Evolutionary conservation across 164 flowering plant species (phyloP).

Genomic region (Brasenia schreberi): DNA sequence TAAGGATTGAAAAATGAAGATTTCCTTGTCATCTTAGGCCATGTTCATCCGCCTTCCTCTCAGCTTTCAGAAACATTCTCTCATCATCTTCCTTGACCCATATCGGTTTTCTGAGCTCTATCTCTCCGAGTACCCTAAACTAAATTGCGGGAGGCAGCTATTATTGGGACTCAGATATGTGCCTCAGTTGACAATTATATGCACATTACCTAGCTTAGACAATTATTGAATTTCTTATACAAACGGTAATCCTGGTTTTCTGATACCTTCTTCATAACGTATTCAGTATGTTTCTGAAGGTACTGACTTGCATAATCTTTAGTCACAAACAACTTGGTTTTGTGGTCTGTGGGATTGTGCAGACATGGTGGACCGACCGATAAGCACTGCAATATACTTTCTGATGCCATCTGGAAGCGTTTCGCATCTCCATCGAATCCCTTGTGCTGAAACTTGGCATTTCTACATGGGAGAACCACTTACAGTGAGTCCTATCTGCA

Average conservation of each 20-base stretch:
- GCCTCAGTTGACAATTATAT: too few relatives aligned
- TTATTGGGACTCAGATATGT: too few relatives aligned
- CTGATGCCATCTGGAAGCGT: slow-evolving; percentile 69
- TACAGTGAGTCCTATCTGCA: slow-evolving; percentile 27
- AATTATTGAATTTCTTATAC: background rate
- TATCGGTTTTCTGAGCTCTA: too few relatives aligned
- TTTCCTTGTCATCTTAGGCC: too few relatives aligned
- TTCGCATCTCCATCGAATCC: slow-evolving; percentile 74
- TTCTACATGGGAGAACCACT: slow-evolving; percentile 81
- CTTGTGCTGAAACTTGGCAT: slow-evolving; percentile 86
- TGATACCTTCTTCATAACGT: background rate
- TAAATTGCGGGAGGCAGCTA: too few relatives aligned
- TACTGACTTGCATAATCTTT: background rate
- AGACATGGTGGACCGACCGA: slow-evolving; percentile 81
- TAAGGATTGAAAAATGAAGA: too few relatives aligned
- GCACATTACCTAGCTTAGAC: background rate
- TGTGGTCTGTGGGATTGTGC: slow-evolving; percentile 3
- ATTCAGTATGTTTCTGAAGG: background rate
- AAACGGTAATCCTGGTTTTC: background rate
- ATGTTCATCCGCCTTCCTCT: too few relatives aligned
- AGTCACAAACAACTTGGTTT: background rate
- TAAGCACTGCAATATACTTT: slow-evolving; percentile 72
- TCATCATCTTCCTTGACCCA: too few relatives aligned
- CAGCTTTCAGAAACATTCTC: too few relatives aligned
- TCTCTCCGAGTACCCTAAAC: too few relatives aligned